phyloP scores from a whole-genome alignment of 2,329 filamentous ascomycete genomes.

The Xylariaceae sp. region DNA sequence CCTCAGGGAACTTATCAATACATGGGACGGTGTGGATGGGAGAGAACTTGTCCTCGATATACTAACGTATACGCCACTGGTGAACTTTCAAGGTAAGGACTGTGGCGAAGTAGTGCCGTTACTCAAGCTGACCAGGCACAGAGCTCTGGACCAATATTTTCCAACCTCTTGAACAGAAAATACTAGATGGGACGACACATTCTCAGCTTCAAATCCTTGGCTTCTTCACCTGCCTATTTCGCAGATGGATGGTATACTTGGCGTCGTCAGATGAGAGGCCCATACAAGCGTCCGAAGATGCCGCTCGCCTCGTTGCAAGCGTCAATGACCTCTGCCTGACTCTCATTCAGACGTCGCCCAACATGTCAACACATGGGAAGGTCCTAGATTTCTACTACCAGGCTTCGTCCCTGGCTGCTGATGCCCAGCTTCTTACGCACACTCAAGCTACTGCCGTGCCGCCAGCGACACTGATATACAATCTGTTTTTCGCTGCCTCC shows the following conservation, averaged over 20 bases:
- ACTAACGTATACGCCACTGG: conserved; percentile 61
- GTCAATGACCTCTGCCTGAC: conserved; percentile 64
- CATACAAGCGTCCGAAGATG: conserved; percentile 44
- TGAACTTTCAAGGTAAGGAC: conserved; percentile 60
- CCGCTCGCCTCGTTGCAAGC: conserved; percentile 54
- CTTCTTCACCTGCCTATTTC: conserved; percentile 73
- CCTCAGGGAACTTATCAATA: conserved; percentile 58
- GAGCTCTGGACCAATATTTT: conserved; percentile 60
- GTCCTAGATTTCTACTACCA: conserved; percentile 75
- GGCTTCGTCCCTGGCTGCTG: conserved; percentile 62
- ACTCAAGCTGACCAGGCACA: conserved; percentile 43
- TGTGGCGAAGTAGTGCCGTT: background rate
- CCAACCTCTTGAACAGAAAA: conserved; percentile 56
- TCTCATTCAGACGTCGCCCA: conserved; percentile 60
- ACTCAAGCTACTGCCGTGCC: conserved; percentile 72
- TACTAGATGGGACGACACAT: conserved; percentile 55
- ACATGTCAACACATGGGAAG: conserved; percentile 55
- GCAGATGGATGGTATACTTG: conserved; percentile 61
- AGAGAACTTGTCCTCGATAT: conserved; percentile 63
- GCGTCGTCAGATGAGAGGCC: conserved; percentile 48
- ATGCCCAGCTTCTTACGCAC: conserved; percentile 56
- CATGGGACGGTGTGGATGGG: conserved; percentile 68
- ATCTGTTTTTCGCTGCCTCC: conserved; percentile 70
- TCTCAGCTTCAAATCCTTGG: conserved; percentile 67
- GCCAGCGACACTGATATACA: conserved; percentile 71